Evolutionary conservation across 768 basidiomycete species (phyloP).

Genomic region (Rhizopogon vulgaris): DNA sequence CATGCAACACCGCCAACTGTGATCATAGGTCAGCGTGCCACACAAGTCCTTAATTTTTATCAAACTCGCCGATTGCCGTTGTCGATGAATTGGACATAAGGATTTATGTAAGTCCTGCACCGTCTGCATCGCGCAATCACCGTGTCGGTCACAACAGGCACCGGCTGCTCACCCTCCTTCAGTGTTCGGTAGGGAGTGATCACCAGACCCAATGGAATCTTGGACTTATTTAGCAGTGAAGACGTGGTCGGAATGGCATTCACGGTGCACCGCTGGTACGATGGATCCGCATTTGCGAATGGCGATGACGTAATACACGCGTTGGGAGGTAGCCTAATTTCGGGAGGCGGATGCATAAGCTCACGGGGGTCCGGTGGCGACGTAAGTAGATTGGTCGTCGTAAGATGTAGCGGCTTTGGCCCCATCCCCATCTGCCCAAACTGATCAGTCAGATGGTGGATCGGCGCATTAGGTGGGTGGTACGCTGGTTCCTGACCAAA

Average conservation of each 20-base stretch:
- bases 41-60: not conserved
- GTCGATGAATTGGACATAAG: constrained; percentile 96
- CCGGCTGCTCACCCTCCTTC: constrained; percentile 75
- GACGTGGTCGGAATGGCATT: constrained; percentile 92
- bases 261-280: constrained; percentile 87
- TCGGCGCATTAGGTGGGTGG: constrained; percentile 30
- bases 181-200: constrained; percentile 87
- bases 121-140: constrained; percentile 95
- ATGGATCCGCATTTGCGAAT: constrained; percentile 78
- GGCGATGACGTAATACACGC: constrained; percentile 75
- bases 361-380: constrained; percentile 89
- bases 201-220: constrained; percentile 84
- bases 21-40: constrained; percentile 4
- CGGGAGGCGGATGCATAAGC: constrained; percentile 75
- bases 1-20: constrained; percentile 97
- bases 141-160: constrained; percentile 89
- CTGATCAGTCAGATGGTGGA: constrained; percentile 72
- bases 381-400: constrained; percentile 89
- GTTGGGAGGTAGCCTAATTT: constrained; percentile 83
- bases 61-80: constrained; percentile 78
- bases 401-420: constrained; percentile 71
- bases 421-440: constrained; percentile 87
- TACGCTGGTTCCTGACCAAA: constrained; percentile 39
- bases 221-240: constrained; percentile 81
- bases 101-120: constrained; percentile 96